Evolutionary conservation across 2,329 filamentous ascomycete species (phyloP).

Genomic region (Periconia digitata): DNA sequence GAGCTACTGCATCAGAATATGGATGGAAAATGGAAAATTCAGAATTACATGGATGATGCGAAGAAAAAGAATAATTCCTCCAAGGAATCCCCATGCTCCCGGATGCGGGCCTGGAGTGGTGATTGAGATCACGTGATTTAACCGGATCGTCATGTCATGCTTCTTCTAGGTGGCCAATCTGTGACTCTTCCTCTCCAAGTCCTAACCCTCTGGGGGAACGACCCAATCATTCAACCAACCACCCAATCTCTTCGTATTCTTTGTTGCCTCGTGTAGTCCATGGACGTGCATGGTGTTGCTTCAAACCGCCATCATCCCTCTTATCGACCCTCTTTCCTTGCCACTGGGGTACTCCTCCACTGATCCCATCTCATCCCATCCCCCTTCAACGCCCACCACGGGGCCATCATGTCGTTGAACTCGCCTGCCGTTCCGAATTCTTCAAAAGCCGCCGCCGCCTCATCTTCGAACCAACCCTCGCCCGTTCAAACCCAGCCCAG

Average conservation of each 20-base stretch:
- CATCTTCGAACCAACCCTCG: conserved; percentile 43
- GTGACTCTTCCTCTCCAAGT: conserved; percentile 29
- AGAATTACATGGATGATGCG: no score
- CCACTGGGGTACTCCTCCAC: conserved; percentile 4
- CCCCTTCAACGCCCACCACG: conserved; percentile 27
- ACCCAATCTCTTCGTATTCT: neutral
- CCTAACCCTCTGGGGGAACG: conserved; percentile 33
- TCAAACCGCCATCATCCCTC: neutral
- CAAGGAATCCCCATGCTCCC: no score
- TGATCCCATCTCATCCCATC: conserved; percentile 15
- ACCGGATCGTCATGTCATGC: neutral
- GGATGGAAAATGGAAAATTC: no score
- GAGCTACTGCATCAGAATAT: no score
- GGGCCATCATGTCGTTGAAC: conserved; percentile 48
- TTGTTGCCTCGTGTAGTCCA: neutral
- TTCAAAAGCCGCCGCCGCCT: conserved; percentile 43
- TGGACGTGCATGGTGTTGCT: neutral
- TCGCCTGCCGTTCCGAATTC: conserved; percentile 43
- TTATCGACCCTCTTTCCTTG: conserved; percentile 5
- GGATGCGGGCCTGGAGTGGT: neutral
- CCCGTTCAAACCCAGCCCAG: conserved; percentile 48
- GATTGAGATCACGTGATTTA: neutral
- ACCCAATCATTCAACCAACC: conserved; percentile 22
- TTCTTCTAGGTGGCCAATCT: conserved; percentile 4
- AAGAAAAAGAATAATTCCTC: no score